Evolutionary conservation across 2,329 filamentous ascomycete species (phyloP), one percentile per base, ranked within the genome.

Genomic region (Fusarium domesticum): DNA sequence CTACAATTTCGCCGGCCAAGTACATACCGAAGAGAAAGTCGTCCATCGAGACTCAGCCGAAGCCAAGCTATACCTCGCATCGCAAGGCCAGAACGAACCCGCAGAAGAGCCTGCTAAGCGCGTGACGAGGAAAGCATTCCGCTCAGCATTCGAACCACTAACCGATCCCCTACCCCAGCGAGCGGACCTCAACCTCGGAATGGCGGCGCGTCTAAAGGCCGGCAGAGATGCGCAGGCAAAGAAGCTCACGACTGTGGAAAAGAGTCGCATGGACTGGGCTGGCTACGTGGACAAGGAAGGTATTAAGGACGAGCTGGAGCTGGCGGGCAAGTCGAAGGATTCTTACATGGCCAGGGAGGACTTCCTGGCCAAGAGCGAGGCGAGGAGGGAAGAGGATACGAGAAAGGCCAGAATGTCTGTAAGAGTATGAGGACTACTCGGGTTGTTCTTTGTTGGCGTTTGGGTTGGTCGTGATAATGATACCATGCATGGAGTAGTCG

Each of bases 1-100:
- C 12, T 89, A 87, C 67, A 85, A 84, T 56, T 89, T 89, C 56
- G 86, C 85, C 28, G 86, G 85, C 20, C 80, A 85, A 57, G 74
- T 84, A 11, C 81, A 86, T 57, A 85, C 77, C 0, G 85, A 89
- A 58, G 83, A 87, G 61, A 88, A 87, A 62, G 68, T 83, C 10
- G 82, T 89, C 1, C 70, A 80, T 4, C 74, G 78, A 35, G 74
- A 80, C 58, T 85, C 82, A 0, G 82, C 82, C 42, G 83, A 86
- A 61, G 83, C 81, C 34, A 80, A 76, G 50, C 71, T 85, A 10
- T 84, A 81, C 53, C 73, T 85, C 12, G 77, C 77, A 2, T 77
- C 77, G 1, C 68, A 74, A 42, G 69, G 67, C 3, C 39, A 57
- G 10, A 49, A 46, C 4, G 40, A 53, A 3, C 16, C 52, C 4